Evolutionary conservation across 1,139 yeast species (phyloP).

Genomic region (Diutina siamensis): DNA sequence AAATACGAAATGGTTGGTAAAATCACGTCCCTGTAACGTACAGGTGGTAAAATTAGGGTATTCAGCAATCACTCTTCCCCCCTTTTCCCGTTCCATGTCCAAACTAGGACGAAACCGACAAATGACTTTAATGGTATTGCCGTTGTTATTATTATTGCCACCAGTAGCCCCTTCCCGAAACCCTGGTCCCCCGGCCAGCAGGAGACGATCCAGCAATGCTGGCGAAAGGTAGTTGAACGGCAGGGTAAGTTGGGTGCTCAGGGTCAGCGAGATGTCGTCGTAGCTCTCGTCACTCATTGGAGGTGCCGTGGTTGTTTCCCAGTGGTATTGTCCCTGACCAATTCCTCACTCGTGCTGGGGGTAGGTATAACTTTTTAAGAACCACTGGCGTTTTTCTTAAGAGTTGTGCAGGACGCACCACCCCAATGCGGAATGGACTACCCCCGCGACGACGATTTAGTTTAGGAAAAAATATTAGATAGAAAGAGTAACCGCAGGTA

Average conservation of each 20-base stretch:
- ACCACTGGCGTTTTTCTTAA: too few species aligned
- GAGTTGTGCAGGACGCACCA: neutral
- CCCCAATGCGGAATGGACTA: neutral
- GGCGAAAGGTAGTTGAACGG: conserved; percentile 3
- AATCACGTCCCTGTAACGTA: neutral
- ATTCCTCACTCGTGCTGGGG: too few species aligned
- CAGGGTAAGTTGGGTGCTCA: conserved; percentile 4
- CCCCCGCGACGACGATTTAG: neutral
- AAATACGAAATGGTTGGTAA: conserved; percentile 33
- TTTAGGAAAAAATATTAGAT: too few species aligned
- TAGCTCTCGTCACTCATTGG: conserved; percentile 6
- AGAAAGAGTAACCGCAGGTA: too few species aligned
- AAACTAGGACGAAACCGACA: conserved; percentile 3
- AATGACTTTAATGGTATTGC: neutral
- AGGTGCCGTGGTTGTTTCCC: too few species aligned
- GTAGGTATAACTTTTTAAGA: too few species aligned
- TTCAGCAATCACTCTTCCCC: neutral
- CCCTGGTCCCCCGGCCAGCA: neutral
- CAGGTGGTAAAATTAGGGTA: neutral
- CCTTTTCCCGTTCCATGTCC: neutral
- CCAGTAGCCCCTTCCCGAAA: neutral
- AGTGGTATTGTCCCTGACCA: too few species aligned
- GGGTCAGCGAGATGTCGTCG: conserved; percentile 4
- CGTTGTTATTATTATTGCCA: neutral
- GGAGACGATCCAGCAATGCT: conserved; percentile 1